Percentiles rank a stretch among this genome's conserved stretches.
Conservation (phyloP, 306 rosid genomes). For the Erythrophleum fordii region DNA sequence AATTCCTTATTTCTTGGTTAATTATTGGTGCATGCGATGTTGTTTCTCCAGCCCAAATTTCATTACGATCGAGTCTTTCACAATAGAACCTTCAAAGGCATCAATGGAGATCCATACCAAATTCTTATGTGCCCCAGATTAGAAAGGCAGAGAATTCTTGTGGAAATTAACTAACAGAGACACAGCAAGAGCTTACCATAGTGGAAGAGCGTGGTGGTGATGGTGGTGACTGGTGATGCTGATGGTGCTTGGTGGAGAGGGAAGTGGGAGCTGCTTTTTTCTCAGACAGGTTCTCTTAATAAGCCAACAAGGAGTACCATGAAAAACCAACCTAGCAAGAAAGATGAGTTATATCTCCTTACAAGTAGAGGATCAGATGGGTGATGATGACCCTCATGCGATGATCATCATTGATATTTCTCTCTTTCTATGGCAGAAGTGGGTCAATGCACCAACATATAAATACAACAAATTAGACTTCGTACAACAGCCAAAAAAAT, state of each 20-base stretch:
- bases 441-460: slow-evolving; percentile 83
- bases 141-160: not conserved
- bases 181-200: not conserved
- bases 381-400: slow-evolving; percentile 58
- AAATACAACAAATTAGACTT: slow-evolving; percentile 76
- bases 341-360: slow-evolving; percentile 49
- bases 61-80: slow-evolving; percentile 14
- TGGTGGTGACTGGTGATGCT: not conserved
- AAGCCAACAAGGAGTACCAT: slow-evolving; percentile 52
- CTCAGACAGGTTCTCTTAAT: slow-evolving; percentile 44
- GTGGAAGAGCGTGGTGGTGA: not conserved
- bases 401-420: slow-evolving; percentile 53
- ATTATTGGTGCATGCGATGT: not conserved
- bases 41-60: not conserved
- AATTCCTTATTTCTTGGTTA: not conserved
- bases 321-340: slow-evolving; percentile 54
- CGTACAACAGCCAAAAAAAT: slow-evolving; percentile 41
- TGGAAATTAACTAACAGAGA: not conserved
- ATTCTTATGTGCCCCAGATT: not conserved
- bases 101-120: not conserved
- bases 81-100: slow-evolving; percentile 21
- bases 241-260: slow-evolving; percentile 27
- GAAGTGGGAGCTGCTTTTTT: slow-evolving; percentile 6
- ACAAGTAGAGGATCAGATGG: slow-evolving; percentile 60
- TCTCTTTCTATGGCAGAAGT: slow-evolving; percentile 33